Percentiles rank a stretch among this genome's conserved stretches.
These are phyloP conservation scores for Xylariaceae sp. DNA, from an alignment of 2,329 filamentous ascomycete species.

Conservation along the genomic window DNA sequence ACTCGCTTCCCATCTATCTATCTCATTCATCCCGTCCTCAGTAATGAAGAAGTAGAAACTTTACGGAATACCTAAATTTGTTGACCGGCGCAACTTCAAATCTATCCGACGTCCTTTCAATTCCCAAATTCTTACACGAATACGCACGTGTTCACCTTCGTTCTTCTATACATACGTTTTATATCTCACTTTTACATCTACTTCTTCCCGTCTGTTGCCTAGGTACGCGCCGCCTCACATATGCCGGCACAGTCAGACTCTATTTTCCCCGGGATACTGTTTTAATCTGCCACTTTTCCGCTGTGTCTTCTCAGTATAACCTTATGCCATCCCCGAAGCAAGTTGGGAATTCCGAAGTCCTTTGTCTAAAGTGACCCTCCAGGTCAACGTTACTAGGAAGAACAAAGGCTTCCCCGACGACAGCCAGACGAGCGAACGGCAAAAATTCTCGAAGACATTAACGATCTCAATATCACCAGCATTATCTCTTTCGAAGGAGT, in stretches of 20 bases:
- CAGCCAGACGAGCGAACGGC: too few relatives aligned
- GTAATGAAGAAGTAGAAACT: background rate
- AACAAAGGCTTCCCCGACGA: background rate
- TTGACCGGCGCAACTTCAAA: too few relatives aligned
- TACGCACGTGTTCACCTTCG: too few relatives aligned
- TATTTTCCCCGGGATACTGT: background rate
- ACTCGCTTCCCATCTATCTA: background rate
- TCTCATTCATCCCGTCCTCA: background rate
- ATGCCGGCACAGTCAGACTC: background rate
- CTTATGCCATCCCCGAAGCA: background rate
- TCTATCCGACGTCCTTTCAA: too few relatives aligned
- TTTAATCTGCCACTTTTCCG: too few relatives aligned
- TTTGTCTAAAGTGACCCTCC: slow-evolving; percentile 6
- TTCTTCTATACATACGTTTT: too few relatives aligned
- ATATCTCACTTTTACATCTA: too few relatives aligned
- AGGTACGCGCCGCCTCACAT: too few relatives aligned
- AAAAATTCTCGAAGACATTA: too few relatives aligned
- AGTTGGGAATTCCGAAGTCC: background rate
- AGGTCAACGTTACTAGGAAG: background rate
- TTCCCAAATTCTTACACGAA: too few relatives aligned
- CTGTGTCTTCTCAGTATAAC: background rate
- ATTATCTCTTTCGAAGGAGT: background rate
- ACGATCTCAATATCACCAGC: background rate
- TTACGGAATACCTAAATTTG: too few relatives aligned
- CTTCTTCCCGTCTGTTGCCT: too few relatives aligned